A percentile compares a stretch with the other conserved stretches of the same genome.
phyloP scores from a whole-genome alignment of 208 protist genomes.

The Crithidia mellificae region DNA sequence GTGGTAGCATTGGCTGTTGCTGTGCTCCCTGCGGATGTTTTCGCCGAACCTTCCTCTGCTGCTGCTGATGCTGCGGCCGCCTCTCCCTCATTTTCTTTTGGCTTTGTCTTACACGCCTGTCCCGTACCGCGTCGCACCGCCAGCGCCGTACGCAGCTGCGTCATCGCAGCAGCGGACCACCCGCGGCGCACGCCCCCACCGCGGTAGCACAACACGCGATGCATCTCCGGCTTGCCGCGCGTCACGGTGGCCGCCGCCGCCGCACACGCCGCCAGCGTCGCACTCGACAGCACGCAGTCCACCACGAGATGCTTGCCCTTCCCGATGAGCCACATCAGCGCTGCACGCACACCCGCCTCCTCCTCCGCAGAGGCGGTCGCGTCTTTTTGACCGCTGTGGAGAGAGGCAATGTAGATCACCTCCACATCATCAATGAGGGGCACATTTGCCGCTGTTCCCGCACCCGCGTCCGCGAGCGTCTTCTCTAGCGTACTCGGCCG shows the following conservation, averaged over 20 bases:
- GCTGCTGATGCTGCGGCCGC: not conserved
- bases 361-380: not conserved
- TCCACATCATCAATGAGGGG: conserved; percentile 28
- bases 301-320: conserved; percentile 33
- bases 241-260: conserved; percentile 13
- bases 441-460: not conserved
- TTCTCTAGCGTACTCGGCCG: not conserved
- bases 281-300: conserved; percentile 17
- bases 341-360: conserved; percentile 16
- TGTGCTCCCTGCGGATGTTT: not conserved
- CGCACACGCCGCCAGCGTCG: conserved; percentile 26
- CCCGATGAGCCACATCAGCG: conserved; percentile 28
- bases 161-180: conserved; percentile 27
- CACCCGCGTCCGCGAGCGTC: not conserved
- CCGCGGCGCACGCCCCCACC: conserved; percentile 24
- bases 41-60: not conserved
- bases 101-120: not conserved
- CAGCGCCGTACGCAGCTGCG: conserved; percentile 24
- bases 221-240: conserved; percentile 25
- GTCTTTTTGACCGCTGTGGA: not conserved
- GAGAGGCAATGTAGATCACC: conserved; percentile 16
- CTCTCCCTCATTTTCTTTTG: not conserved
- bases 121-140: conserved; percentile 18
- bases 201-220: conserved; percentile 27
- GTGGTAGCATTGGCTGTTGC: not conserved